These are phyloP conservation scores for Geosmithia morbida DNA, from an alignment of 2,329 filamentous ascomycete genomes.

Conservation along the genomic window DNA sequence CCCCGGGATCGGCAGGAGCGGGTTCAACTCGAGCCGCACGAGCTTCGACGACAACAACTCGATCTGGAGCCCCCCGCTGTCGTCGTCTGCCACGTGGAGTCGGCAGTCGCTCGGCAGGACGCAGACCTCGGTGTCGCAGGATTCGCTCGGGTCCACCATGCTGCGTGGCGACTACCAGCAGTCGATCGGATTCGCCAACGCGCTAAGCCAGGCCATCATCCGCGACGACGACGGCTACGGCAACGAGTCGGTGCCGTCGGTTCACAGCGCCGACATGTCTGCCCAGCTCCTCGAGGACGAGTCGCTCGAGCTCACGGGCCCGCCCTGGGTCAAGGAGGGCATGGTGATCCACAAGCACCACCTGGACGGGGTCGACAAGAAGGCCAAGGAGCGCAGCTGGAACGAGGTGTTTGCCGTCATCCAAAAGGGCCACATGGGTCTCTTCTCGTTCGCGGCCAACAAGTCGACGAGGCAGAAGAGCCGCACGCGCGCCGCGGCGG, in stretches of 20 bases:
- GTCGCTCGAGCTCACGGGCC: slow-evolving; percentile 75
- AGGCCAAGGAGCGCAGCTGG: slow-evolving; percentile 90
- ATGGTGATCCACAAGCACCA: slow-evolving; percentile 95
- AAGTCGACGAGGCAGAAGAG: slow-evolving; percentile 61
- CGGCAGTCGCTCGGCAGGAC: slow-evolving; percentile 86
- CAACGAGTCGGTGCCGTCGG: slow-evolving; percentile 28
- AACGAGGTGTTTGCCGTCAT: slow-evolving; percentile 90
- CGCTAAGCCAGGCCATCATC: slow-evolving; percentile 90
- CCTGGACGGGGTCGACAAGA: slow-evolving; percentile 78
- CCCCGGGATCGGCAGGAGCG: slow-evolving; percentile 57
- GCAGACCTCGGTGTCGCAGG: slow-evolving; percentile 80
- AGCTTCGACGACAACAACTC: slow-evolving; percentile 86
- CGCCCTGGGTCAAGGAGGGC: slow-evolving; percentile 98
- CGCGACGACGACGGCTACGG: slow-evolving; percentile 61
- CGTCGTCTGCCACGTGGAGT: slow-evolving; percentile 92
- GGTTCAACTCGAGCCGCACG: slow-evolving; percentile 79
- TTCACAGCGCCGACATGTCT: slow-evolving; percentile 44
- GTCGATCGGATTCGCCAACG: slow-evolving; percentile 94
- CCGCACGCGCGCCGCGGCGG: slow-evolving; percentile 24
- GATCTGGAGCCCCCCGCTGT: slow-evolving; percentile 71
- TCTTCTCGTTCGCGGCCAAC: slow-evolving; percentile 83
- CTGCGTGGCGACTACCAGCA: slow-evolving; percentile 78
- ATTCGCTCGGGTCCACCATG: slow-evolving; percentile 70
- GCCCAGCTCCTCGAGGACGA: slow-evolving; percentile 76
- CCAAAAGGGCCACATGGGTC: slow-evolving; percentile 82